Conservation (phyloP, 108 stramenopile species). For the Nannochloropsis salina region DNA sequence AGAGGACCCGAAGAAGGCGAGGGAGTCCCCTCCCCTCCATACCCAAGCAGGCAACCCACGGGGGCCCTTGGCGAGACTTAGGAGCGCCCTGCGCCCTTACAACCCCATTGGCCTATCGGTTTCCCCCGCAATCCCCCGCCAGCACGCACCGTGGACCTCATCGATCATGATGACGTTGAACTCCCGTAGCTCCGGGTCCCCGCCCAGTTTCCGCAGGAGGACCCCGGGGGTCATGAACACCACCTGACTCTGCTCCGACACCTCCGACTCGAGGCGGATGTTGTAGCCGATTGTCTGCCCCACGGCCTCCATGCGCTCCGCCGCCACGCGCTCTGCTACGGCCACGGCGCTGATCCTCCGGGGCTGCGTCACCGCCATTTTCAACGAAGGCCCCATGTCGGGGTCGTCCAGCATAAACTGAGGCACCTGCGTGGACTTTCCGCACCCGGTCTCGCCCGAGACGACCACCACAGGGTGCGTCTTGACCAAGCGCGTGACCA, state of each 20-base stretch:
- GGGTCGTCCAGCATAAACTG: conserved; percentile 51
- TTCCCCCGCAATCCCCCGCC: too few species aligned
- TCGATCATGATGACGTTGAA: conserved; percentile 53
- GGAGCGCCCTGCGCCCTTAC: too few species aligned
- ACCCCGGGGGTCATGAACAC: conserved; percentile 55
- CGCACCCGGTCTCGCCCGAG: conserved; percentile 57
- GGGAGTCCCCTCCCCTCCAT: too few species aligned
- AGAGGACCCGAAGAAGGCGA: too few species aligned
- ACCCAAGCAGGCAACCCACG: too few species aligned
- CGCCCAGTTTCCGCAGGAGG: conserved; percentile 45
- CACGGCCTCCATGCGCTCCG: conserved; percentile 34
- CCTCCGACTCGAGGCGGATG: background rate
- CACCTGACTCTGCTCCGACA: background rate
- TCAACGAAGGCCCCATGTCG: conserved; percentile 48
- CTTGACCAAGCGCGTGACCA: background rate
- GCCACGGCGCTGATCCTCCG: conserved; percentile 60
- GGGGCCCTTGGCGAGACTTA: too few species aligned
- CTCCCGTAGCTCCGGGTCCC: conserved; percentile 43
- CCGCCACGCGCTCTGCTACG: conserved; percentile 51
- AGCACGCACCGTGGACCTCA: conserved; percentile 35
- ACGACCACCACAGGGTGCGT: conserved; percentile 33
- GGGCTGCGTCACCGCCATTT: conserved; percentile 75
- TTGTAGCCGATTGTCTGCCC: conserved; percentile 19
- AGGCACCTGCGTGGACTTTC: conserved; percentile 58
- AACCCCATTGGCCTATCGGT: too few species aligned